Evolutionary conservation across 495 filamentous ascomycete species (phyloP), one percentile per base, ranked within the genome.

Genomic region (Oleoguttula mirabilis): DNA sequence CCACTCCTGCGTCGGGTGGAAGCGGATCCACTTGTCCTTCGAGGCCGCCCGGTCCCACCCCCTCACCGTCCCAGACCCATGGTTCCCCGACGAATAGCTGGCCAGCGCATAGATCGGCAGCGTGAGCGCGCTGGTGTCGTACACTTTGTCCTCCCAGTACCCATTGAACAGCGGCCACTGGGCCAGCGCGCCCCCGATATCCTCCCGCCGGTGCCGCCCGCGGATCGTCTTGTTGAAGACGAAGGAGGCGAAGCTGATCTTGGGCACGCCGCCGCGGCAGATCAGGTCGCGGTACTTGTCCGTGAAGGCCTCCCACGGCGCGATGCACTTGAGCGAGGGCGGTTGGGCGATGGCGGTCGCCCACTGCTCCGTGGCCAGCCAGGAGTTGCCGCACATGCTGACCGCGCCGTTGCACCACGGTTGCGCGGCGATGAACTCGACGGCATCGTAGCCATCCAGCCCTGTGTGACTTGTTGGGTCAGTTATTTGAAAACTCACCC

Each of bases 331-430:
- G n/a, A 46, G 23, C 3, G 43, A 41, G 3, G 43, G 43, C 6
- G 36, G 34, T 15, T 32, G 19, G n/a, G 15, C 17, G 7, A 36
- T 11, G 12, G 43, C 43, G n/a, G 17, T 41, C 21, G 28, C 28
- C 25, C 25, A 33, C 21, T 69, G 66, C 0, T 52, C 51, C 10
- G 62, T 65, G 2, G 66, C 65, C 2, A 56, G 39, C 7, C 35
- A 25, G 3, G 59, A 63, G 41, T 70, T 72, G 0, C 67, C 69
- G 0, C 62, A 54, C 51, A 72, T 59, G 1, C 62, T 62, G 10
- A 72, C 58, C 10, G 45, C 57, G 0, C 69, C 67, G 48, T 62
- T 64, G 35, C 64, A 66, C 69, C 67, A 71, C 10, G 47, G 47
- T 46, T 63, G 58, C 8, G 50, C 43, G 0, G 67, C 59, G 15